Evolutionary conservation across 2,329 filamentous ascomycete genomes (phyloP).

Genomic region (Venturia oleaginea): DNA sequence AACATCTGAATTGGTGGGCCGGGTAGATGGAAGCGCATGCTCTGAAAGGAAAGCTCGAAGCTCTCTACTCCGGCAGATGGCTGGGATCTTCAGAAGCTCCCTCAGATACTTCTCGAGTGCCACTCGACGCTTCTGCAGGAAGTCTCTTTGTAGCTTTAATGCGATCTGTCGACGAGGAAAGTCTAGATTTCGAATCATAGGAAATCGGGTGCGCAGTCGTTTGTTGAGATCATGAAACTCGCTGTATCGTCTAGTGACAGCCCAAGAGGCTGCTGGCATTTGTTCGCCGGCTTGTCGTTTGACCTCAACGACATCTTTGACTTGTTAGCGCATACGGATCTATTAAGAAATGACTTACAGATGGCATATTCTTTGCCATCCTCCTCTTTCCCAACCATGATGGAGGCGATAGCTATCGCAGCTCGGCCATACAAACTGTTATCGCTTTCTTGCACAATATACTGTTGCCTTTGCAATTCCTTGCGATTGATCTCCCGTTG

Average conservation of each 20-base stretch:
- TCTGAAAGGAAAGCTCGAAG: slow-evolving; percentile 86
- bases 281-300: slow-evolving; percentile 74
- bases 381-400: slow-evolving; percentile 84
- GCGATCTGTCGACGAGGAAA: slow-evolving; percentile 88
- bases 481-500: slow-evolving; percentile 88
- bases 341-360: slow-evolving; percentile 41
- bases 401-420: slow-evolving; percentile 79
- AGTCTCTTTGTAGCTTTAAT: slow-evolving; percentile 94
- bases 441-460: slow-evolving; percentile 94
- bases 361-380: slow-evolving; percentile 90
- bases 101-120: slow-evolving; percentile 77
- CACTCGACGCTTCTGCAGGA: slow-evolving; percentile 76
- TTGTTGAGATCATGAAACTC: slow-evolving; percentile 96
- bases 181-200: slow-evolving; percentile 79
- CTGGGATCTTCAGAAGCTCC: slow-evolving; percentile 74
- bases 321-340: slow-evolving; percentile 17
- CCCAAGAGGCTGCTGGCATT: slow-evolving; percentile 94
- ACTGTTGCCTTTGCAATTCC: slow-evolving; percentile 92
- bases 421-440: slow-evolving; percentile 93
- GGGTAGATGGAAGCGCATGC: slow-evolving; percentile 56
- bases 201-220: slow-evolving; percentile 72
- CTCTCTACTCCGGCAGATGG: slow-evolving; percentile 89
- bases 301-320: slow-evolving; percentile 72
- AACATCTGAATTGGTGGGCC: slow-evolving; percentile 45
- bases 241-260: slow-evolving; percentile 85